phyloP scores from a whole-genome alignment of 305 asterid species.

The Plantago rigida region DNA sequence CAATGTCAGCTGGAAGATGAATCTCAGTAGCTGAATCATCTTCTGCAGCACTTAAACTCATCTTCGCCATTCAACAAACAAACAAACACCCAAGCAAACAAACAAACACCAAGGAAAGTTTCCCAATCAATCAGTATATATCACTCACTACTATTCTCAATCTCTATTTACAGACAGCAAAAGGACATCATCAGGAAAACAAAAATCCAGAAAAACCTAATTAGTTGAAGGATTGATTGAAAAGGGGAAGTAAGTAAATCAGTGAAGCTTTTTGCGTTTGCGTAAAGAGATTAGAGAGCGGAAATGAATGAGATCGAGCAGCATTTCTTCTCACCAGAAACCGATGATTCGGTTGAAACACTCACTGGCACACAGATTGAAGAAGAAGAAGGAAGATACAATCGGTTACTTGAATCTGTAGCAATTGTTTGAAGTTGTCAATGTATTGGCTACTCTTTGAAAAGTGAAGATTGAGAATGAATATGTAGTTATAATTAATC shows the following conservation, averaged over 20 bases:
- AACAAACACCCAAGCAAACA: background rate
- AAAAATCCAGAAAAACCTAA: constrained; percentile 18
- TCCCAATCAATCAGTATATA: background rate
- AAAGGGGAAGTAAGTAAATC: background rate
- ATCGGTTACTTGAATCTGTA: constrained; percentile 70
- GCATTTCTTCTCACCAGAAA: constrained; percentile 34
- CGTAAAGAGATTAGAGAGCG: constrained; percentile 54
- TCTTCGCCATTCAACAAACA: constrained; percentile 51
- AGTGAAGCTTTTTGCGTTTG: constrained; percentile 36
- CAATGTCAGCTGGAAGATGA: constrained; percentile 77
- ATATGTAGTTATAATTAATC: too few relatives aligned
- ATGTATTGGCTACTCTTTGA: background rate
- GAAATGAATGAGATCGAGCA: constrained; percentile 57
- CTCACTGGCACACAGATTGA: background rate
- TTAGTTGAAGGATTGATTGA: background rate
- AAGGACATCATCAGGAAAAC: background rate
- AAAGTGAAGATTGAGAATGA: too few relatives aligned
- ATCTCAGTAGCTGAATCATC: constrained; percentile 68
- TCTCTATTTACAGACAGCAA: background rate
- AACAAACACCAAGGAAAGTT: background rate
- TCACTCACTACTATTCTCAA: background rate
- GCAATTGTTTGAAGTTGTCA: background rate
- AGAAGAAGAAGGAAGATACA: too few relatives aligned
- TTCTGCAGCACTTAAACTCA: constrained; percentile 71
- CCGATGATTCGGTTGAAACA: constrained; percentile 26